These are phyloP conservation scores for Dactylonectria estremocensis DNA, from an alignment of 2,329 filamentous ascomycete genomes.

Conservation along the genomic window DNA sequence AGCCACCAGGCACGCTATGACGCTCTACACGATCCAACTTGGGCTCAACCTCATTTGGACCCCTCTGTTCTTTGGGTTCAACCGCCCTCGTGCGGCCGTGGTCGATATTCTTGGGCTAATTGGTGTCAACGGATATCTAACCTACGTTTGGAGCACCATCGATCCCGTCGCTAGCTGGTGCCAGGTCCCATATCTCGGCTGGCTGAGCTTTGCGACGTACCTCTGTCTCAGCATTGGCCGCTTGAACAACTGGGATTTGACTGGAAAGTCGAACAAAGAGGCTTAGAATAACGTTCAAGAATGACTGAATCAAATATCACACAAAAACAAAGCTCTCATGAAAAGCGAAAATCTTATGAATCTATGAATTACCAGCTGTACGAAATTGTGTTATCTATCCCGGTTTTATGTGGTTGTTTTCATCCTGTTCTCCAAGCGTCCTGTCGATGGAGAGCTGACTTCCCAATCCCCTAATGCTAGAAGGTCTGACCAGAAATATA, in stretches of 20 bases:
- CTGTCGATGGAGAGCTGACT: no score
- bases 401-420: not conserved
- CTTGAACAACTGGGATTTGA: conserved; percentile 78
- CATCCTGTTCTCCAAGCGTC: not conserved
- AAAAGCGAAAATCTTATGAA: not conserved
- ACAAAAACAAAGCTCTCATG: not conserved
- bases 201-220: conserved; percentile 91
- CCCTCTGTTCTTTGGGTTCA: conserved; percentile 90
- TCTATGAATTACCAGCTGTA: not conserved
- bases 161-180: conserved; percentile 81
- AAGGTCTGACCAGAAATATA: conserved; percentile 13
- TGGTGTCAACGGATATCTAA: conserved; percentile 80
- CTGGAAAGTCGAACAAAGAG: conserved; percentile 48
- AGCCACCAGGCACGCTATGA: conserved; percentile 78
- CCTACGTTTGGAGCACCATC: conserved; percentile 82
- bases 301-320: conserved; percentile 37
- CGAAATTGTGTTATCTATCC: not conserved
- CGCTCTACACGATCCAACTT: conserved; percentile 89
- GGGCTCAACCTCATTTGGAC: conserved; percentile 91
- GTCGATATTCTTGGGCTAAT: conserved; percentile 81
- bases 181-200: conserved; percentile 86
- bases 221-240: conserved; percentile 79
- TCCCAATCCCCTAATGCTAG: not conserved
- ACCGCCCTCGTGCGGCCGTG: conserved; percentile 81
- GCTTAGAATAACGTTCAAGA: conserved; percentile 39